These are phyloP conservation scores for Saturnispora dispora DNA, from an alignment of 805 yeast genomes.

Conservation along the genomic window DNA sequence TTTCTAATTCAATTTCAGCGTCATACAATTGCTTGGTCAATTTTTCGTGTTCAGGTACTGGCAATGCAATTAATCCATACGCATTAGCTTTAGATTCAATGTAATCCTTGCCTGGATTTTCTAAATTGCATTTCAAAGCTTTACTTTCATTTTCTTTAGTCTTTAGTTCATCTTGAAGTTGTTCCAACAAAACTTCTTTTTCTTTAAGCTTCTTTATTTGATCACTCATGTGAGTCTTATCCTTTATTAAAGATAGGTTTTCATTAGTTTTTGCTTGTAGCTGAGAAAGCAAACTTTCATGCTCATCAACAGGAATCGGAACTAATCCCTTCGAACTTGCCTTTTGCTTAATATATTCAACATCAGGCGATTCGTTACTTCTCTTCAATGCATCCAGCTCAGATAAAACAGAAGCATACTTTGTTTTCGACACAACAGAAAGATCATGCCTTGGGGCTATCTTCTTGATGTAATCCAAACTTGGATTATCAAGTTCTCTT, in stretches of 20 bases:
- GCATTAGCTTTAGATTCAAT: slow-evolving; percentile 23
- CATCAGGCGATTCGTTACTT: slow-evolving; percentile 26
- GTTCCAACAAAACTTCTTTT: neutral
- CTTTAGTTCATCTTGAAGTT: neutral
- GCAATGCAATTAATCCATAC: slow-evolving; percentile 26
- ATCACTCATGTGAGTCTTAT: neutral
- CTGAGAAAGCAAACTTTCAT: slow-evolving; percentile 11
- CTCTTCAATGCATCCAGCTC: slow-evolving; percentile 8
- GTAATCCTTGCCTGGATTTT: slow-evolving; percentile 11
- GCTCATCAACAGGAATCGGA: slow-evolving; percentile 20
- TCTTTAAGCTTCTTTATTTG: slow-evolving; percentile 1
- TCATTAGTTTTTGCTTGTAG: slow-evolving; percentile 4
- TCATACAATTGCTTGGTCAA: slow-evolving; percentile 7
- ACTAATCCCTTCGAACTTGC: slow-evolving; percentile 24
- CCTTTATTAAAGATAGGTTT: neutral
- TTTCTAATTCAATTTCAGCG: slow-evolving; percentile 1
- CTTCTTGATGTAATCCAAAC: slow-evolving; percentile 18
- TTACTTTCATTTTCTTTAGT: slow-evolving; percentile 4
- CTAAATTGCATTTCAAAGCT: neutral
- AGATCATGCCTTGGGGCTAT: slow-evolving; percentile 25
- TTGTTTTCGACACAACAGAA: slow-evolving; percentile 18
- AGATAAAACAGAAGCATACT: neutral
- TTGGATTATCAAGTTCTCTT: slow-evolving; percentile 2
- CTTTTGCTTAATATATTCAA: slow-evolving; percentile 23
- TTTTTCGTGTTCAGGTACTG: slow-evolving; percentile 9